These are phyloP conservation scores for Tagetes patula DNA, from an alignment of 129 eudicot species.

Conservation along the genomic window DNA sequence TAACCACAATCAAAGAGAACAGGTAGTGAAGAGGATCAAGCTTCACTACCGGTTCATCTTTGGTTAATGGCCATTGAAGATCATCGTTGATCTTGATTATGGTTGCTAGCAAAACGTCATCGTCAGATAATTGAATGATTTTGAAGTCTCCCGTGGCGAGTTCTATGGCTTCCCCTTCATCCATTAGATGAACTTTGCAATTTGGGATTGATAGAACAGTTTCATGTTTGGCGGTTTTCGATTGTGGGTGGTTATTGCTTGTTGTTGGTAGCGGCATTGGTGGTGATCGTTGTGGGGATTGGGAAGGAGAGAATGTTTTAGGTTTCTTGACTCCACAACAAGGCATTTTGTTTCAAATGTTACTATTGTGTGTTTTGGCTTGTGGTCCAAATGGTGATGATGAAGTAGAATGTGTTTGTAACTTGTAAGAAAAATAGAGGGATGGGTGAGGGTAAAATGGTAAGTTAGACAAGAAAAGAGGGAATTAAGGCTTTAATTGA, in stretches of 20 bases:
- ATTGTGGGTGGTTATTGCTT: constrained; percentile 35
- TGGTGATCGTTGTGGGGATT: constrained; percentile 24
- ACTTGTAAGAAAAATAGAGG: constrained; percentile 4
- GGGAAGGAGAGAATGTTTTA: constrained; percentile 35
- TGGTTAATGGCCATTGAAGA: constrained; percentile 94
- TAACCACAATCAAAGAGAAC: constrained; percentile 61
- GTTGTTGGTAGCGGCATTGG: constrained; percentile 15
- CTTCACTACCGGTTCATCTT: constrained; percentile 93
- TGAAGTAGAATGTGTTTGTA: constrained; percentile 22
- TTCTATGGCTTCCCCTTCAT: constrained; percentile 80
- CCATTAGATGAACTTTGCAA: constrained; percentile 71
- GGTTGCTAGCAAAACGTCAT: constrained; percentile 57
- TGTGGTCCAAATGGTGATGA: constrained; percentile 28
- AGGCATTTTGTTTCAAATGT: constrained; percentile 38
- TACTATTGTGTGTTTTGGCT: constrained; percentile 11
- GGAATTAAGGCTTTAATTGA: constrained; percentile 42
- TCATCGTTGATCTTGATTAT: constrained; percentile 64
- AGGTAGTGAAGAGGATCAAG: constrained; percentile 69
- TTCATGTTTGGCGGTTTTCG: constrained; percentile 50
- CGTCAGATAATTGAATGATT: constrained; percentile 45
- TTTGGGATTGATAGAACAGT: constrained; percentile 52
- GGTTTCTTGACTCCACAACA: constrained; percentile 56
- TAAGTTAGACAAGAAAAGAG: constrained; percentile 23
- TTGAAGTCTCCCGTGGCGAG: constrained; percentile 59
- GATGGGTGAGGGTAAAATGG: constrained; percentile 27